phyloP scores from a whole-genome alignment of 345 rosid genomes.

The Passiflora organensis region DNA sequence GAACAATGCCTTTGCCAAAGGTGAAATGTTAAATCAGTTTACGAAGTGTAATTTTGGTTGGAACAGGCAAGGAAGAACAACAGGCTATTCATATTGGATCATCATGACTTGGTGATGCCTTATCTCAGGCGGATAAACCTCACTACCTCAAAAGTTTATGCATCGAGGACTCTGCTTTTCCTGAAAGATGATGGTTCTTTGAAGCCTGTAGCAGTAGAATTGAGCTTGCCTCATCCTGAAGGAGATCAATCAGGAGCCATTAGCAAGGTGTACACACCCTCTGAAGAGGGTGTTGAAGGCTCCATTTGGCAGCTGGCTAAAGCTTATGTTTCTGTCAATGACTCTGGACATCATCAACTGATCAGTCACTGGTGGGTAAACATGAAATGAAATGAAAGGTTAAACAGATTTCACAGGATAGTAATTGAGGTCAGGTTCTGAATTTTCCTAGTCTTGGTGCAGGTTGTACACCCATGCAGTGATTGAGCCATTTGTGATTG shows the following conservation, averaged over 20 bases:
- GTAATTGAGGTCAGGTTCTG: background rate
- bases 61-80: slow-evolving; percentile 15
- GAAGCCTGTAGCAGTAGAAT: slow-evolving; percentile 23
- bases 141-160: slow-evolving; percentile 14
- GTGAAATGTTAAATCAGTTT: background rate
- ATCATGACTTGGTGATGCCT: slow-evolving; percentile 22
- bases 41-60: too few species aligned
- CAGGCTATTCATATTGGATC: slow-evolving; percentile 27
- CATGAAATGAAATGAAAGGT: background rate
- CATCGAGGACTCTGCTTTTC: slow-evolving; percentile 23
- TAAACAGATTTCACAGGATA: too few species aligned
- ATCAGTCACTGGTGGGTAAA: slow-evolving; percentile 25
- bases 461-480: slow-evolving; percentile 71
- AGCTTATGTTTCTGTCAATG: slow-evolving; percentile 30
- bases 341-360: slow-evolving; percentile 32
- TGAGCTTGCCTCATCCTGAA: slow-evolving; percentile 19
- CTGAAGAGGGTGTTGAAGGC: slow-evolving; percentile 9
- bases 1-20: background rate
- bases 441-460: slow-evolving; percentile 1
- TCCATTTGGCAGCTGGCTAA: slow-evolving; percentile 31
- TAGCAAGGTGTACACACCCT: slow-evolving; percentile 25
- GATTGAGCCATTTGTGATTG: slow-evolving; percentile 69
- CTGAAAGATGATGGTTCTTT: slow-evolving; percentile 16
- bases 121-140: slow-evolving; percentile 19
- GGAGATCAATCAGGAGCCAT: slow-evolving; percentile 8